Conservation (phyloP, 2,329 filamentous ascomycete species). For the Sphaerostilbella broomeana region DNA sequence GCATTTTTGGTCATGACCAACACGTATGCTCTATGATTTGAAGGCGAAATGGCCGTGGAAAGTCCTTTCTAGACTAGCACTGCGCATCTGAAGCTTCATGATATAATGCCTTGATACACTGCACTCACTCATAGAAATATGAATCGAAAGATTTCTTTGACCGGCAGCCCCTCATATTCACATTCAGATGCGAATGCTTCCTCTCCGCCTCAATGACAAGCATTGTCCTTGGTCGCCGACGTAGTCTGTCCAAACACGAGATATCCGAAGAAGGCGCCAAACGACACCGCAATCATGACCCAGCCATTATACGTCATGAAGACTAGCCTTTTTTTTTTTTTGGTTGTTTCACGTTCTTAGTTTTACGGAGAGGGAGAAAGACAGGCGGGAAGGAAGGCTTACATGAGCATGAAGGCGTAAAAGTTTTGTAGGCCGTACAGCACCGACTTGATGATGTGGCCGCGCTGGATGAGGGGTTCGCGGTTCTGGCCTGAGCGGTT, state of each 20-base stretch:
- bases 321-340: constrained; percentile 70
- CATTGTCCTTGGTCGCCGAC: constrained; percentile 73
- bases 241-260: constrained; percentile 68
- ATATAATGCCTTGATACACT: background rate
- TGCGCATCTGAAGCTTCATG: too few relatives aligned
- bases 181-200: background rate
- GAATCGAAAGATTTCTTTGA: background rate
- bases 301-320: constrained; percentile 99
- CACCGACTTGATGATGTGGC: constrained; percentile 70
- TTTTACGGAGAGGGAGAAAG: background rate
- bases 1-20: too few relatives aligned
- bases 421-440: constrained; percentile 93
- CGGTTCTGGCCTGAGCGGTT: constrained; percentile 67
- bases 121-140: background rate
- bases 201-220: constrained; percentile 71
- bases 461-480: constrained; percentile 55
- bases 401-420: constrained; percentile 99
- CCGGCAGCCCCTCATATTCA: too few relatives aligned
- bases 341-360: background rate
- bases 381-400: constrained; percentile 33
- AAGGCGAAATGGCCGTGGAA: too few relatives aligned
- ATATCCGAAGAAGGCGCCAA: constrained; percentile 87
- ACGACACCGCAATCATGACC: constrained; percentile 86
- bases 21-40: too few relatives aligned
- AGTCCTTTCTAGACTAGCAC: too few relatives aligned